Base-by-base conservation (phyloP, 768 basidiomycete genomes). In the Lyophyllum shimeji region DNA sequence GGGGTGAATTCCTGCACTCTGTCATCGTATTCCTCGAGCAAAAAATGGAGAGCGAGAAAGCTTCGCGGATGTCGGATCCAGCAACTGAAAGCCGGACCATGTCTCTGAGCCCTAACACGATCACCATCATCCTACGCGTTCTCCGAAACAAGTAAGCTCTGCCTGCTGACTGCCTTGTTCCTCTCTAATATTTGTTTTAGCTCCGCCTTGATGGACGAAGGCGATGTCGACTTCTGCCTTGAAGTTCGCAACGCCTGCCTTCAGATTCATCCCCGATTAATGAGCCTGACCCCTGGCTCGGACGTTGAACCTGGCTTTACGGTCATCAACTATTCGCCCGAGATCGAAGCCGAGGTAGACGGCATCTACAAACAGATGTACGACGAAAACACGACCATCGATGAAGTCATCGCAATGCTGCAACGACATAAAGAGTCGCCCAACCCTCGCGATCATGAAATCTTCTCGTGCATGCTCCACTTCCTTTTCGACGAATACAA, bases 401-500 rank as follows among this genome's bases (percentile, higher is more conserved):
- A 98, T 69, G 92, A 96, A 59, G 94, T 98, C 60, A 90, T 98
- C 58, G 74, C 82, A 24, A 86, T 94, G 74, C 85, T 99, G 24
- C 89, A 92, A 71, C 83, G 86, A 52, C 84, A 87, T 76, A 94
- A 95, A 67, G 83, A 82, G 48, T 95, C 95, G 27, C 79, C 83
- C 29, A 91, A 89, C 62, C 74, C 87, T 44, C 85, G 87, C 53
- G 95, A 98, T 63, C 93, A 96, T 69, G 94, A 98, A 73, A 85
- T 97, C 59, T 98, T 98, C 68, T 97, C 95, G n/a, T 98, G 95
- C 83, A 97, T 97, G 87, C 87, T 99, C 49, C 95, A 98, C 76
- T 96, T 97, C 79, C 84, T 99, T 43, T 98, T 99, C 74, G 97
- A 98, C 83, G 97, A 99, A 75, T 97, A 97, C 85, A 95, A 95